Evolutionary conservation across 2,329 filamentous ascomycete genomes (phyloP).

Genomic region (Penicillium sp.): DNA sequence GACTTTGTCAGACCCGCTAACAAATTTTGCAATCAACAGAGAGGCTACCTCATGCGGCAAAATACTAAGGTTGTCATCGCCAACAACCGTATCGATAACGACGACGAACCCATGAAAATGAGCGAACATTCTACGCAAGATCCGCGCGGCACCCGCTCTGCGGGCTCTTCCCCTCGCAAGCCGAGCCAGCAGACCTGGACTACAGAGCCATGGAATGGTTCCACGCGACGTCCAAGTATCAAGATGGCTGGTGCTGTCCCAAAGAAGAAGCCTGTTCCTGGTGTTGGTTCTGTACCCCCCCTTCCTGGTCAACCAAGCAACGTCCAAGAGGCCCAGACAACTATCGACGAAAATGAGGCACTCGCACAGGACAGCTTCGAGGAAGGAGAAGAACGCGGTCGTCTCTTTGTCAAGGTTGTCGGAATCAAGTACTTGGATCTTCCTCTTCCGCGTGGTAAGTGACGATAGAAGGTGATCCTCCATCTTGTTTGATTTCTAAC

Average conservation of each 20-base stretch:
- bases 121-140: constrained; percentile 26
- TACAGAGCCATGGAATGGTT: constrained; percentile 93
- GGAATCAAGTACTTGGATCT: constrained; percentile 89
- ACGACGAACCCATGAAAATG: constrained; percentile 48
- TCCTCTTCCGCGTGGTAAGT: constrained; percentile 82
- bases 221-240: constrained; percentile 65
- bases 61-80: constrained; percentile 96
- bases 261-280: constrained; percentile 60
- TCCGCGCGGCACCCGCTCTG: constrained; percentile 55
- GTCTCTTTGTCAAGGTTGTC: constrained; percentile 97
- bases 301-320: constrained; percentile 86
- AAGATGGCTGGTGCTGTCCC: constrained; percentile 57
- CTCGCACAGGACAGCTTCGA: constrained; percentile 60
- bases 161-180: constrained; percentile 71
- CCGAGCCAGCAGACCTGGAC: constrained; percentile 88
- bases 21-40: constrained; percentile 66
- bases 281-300: constrained; percentile 71
- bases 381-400: constrained; percentile 81
- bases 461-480: background rate
- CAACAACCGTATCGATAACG: constrained; percentile 69
- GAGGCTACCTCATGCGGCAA: constrained; percentile 96
- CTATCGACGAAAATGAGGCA: constrained; percentile 68
- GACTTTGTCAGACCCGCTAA: constrained; percentile 57
- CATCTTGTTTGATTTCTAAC: constrained; percentile 23
- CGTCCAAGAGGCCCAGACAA: constrained; percentile 59